Evolutionary conservation across 2,329 filamentous ascomycete species (phyloP), one percentile per base, ranked within the genome.

Genomic region (Paracoccidioides brasiliensis): DNA sequence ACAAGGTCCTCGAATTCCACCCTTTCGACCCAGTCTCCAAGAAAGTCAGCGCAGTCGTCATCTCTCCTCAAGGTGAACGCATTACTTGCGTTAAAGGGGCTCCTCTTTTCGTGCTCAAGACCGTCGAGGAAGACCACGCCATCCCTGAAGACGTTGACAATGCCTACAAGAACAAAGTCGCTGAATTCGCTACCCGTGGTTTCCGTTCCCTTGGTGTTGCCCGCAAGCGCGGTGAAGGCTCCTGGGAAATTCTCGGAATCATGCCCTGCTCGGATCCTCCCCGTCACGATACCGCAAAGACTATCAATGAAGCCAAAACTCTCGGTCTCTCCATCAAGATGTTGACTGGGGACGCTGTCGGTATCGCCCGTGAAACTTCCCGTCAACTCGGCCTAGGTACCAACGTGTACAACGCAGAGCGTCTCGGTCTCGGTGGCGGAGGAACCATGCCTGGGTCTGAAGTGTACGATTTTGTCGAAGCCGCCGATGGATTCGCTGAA

Each of bases 221-320:
- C 66, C 88, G 89, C 74, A 94, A 93, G 81, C 84, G 86, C 70
- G 86, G 81, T 69, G 81, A 86, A 72, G 81, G 82, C 68, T 77
- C 81, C 56, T 95, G 90, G 89, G 88, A 95, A 72, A 90, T 95
- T 64, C 83, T 95, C 64, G 89, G 89, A 66, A 95, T 95, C 67
- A 91, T 95, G 87, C 89, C 90, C 67, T 95, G 89, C 80, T 88
- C 85, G 65, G 89, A 95, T 71, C 90, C 90, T 64, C 89, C 89
- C 64, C 87, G 90, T 68, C 84, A 94, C 76, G 89, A 95, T 68
- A 95, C 90, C 64, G 88, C 84, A 66, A 87, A 88, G 71, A 95
- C 90, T 59, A 87, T 95, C 75, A 85, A 87, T 71, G 89, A 95
- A 74, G 89, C 89, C 67, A 91, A 93, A 79, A 80, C 78, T 61